Base-by-base conservation (phyloP, 2,329 filamentous ascomycete species). In the Fusarium miscanthi region DNA sequence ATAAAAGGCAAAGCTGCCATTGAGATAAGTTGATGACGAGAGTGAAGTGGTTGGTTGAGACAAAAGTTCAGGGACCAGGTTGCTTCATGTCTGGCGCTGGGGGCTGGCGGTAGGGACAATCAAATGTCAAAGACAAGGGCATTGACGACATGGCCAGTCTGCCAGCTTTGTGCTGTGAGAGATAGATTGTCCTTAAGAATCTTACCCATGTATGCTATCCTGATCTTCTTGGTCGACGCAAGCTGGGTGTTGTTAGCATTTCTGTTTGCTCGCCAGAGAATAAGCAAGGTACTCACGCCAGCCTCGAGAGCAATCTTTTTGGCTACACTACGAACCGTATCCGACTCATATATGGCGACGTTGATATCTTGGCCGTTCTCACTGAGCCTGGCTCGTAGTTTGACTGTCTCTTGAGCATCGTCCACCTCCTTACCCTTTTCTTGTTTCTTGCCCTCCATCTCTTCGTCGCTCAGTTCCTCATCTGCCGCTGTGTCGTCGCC, bases 191-290 rank as follows among this genome's bases (percentile, higher is more conserved):
- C 93, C 72, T 91, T 90, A 49, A 97, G 87, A 56, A 95, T 89
- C 79, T 91, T 94, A 74, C 95, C 95, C 81, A 96, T 87, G 80
- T 97, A 97, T 25, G 90, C 91, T 66, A 97, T 88, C 59, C 90
- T 89, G 56, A 97, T 85, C 52, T 86, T 88, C 69, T 89, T 89
- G 48, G 84, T 84, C 12, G 84, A 79, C 4, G 87, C 81, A 37
- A 95, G 83, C 92, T 92, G 74, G 40, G 10, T 5, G 3, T 21
- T 37, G 66, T 77, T 33, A 77, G 64, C 37, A 37, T 52, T 52
- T 59, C 19, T 17, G 13, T 48, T 54, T 23, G 19, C 6, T 14
- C 8, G 14, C 19, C 31, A 3, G 25, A 56, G 21, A 35, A 30
- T n/a, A 64, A 25, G 23, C 21, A 42, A 40, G 25, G 46, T 52